phyloP scores from a whole-genome alignment of 371 early-diverging fungal genomes.

The Mortierella sp. region DNA sequence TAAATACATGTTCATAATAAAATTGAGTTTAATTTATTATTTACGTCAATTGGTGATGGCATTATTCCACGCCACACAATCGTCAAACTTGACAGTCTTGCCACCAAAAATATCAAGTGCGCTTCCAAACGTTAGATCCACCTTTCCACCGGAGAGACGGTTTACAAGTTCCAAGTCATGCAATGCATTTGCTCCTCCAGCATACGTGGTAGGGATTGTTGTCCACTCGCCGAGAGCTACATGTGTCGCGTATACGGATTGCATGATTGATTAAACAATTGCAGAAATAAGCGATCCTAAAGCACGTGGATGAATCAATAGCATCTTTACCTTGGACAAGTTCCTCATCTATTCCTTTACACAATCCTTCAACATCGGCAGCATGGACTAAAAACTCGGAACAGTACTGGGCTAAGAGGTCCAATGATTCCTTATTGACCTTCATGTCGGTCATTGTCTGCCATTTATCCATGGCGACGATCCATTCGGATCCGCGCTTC shows the following conservation, averaged over 20 bases:
- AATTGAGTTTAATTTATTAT: background rate
- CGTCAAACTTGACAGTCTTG: slow-evolving; percentile 80
- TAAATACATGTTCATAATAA: background rate
- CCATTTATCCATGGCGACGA: slow-evolving; percentile 98
- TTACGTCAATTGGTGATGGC: background rate
- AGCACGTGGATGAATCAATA: background rate
- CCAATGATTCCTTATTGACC: slow-evolving; percentile 76
- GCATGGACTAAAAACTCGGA: slow-evolving; percentile 97
- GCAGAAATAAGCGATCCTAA: background rate
- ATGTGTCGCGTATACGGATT: background rate
- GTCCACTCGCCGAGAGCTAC: slow-evolving; percentile 86
- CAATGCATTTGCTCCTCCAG: slow-evolving; percentile 91
- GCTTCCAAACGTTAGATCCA: slow-evolving; percentile 96
- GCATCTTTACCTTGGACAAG: slow-evolving; percentile 73
- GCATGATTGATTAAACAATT: background rate
- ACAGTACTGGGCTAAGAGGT: slow-evolving; percentile 81
- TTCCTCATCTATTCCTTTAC: slow-evolving; percentile 91
- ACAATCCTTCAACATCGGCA: slow-evolving; percentile 97
- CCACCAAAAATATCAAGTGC: slow-evolving; percentile 99
- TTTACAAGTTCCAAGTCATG: slow-evolving; percentile 87
- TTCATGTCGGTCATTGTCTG: slow-evolving; percentile 93
- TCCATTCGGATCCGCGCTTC: slow-evolving; percentile 78
- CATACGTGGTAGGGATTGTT: slow-evolving; percentile 94
- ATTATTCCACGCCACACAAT: slow-evolving; percentile 85
- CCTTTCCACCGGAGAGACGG: slow-evolving; percentile 82